Conservation (phyloP, 2,329 filamentous ascomycete species). For the Madurella fahalii region DNA sequence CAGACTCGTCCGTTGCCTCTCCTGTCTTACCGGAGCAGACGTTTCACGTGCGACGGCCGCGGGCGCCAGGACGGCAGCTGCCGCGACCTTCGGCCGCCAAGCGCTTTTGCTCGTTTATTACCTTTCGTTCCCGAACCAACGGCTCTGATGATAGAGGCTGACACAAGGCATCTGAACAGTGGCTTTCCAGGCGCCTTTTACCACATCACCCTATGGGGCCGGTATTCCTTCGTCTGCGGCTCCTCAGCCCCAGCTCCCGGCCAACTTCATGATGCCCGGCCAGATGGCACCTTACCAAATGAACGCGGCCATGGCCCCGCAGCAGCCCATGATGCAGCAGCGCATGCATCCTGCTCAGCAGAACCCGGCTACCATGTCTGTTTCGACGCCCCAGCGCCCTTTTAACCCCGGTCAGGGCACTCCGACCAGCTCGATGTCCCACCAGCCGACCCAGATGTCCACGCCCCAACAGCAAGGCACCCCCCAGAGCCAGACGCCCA, state of each 20-base stretch:
- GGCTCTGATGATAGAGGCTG: constrained; percentile 12
- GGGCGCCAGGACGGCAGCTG: constrained; percentile 3
- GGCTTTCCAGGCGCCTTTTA: constrained; percentile 56
- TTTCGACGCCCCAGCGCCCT: constrained; percentile 36
- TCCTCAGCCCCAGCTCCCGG: constrained; percentile 45
- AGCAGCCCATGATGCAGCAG: constrained; percentile 44
- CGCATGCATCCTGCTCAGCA: constrained; percentile 39
- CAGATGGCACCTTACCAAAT: constrained; percentile 54
- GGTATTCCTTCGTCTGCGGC: constrained; percentile 46
- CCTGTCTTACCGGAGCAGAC: constrained; percentile 11
- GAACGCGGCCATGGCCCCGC: constrained; percentile 48
- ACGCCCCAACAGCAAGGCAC: constrained; percentile 20
- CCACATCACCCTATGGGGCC: constrained; percentile 53
- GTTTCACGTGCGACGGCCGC: constrained; percentile 1
- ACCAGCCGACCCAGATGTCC: constrained; percentile 24
- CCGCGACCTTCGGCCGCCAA: background rate
- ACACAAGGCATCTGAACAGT: constrained; percentile 36
- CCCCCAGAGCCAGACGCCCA: constrained; percentile 24
- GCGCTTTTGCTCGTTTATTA: background rate
- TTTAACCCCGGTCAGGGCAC: constrained; percentile 37
- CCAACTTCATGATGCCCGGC: constrained; percentile 55
- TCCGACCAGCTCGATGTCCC: constrained; percentile 33
- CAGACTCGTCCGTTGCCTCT: constrained; percentile 9
- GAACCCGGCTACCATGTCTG: constrained; percentile 33
- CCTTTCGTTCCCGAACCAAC: background rate